Evolutionary conservation across 257 asterid genomes (phyloP).

Genomic region (Vinca minor): DNA sequence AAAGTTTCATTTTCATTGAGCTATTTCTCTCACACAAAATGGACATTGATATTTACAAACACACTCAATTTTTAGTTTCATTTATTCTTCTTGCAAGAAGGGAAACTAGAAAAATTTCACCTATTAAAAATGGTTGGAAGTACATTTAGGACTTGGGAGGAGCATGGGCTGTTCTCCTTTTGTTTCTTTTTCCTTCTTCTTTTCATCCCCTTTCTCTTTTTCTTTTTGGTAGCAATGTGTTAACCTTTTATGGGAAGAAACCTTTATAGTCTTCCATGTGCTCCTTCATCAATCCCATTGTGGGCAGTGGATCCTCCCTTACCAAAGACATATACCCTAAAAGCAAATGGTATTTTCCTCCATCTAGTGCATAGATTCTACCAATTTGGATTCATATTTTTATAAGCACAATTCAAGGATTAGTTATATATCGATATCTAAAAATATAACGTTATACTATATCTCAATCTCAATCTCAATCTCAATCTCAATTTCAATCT

Average conservation of each 20-base stretch:
- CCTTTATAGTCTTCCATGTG: slow-evolving; percentile 57
- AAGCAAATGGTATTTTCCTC: slow-evolving; percentile 4
- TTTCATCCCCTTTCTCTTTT: slow-evolving; percentile 29
- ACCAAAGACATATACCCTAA: slow-evolving; percentile 21
- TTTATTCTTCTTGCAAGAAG: slow-evolving; percentile 21
- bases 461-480: too few species aligned
- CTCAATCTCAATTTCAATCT: too few species aligned
- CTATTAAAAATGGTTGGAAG: slow-evolving; percentile 17
- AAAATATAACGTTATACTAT: too few species aligned
- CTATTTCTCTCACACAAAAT: not conserved
- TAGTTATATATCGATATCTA: not conserved
- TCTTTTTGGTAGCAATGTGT: slow-evolving; percentile 38
- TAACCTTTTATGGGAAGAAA: slow-evolving; percentile 48
- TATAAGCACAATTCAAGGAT: too few species aligned
- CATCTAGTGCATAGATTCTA: not conserved
- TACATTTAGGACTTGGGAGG: slow-evolving; percentile 35
- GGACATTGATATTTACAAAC: not conserved
- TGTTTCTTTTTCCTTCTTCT: too few species aligned
- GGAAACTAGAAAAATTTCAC: slow-evolving; percentile 17
- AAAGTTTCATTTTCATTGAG: too few species aligned
- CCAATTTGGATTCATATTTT: too few species aligned
- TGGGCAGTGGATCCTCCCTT: slow-evolving; percentile 29
- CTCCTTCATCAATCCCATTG: slow-evolving; percentile 35
- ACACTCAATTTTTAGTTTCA: not conserved
- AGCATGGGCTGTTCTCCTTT: slow-evolving; percentile 48